Evolutionary conservation across 2,329 filamentous ascomycete species (phyloP).

Genomic region (Ophiostoma sp.): DNA sequence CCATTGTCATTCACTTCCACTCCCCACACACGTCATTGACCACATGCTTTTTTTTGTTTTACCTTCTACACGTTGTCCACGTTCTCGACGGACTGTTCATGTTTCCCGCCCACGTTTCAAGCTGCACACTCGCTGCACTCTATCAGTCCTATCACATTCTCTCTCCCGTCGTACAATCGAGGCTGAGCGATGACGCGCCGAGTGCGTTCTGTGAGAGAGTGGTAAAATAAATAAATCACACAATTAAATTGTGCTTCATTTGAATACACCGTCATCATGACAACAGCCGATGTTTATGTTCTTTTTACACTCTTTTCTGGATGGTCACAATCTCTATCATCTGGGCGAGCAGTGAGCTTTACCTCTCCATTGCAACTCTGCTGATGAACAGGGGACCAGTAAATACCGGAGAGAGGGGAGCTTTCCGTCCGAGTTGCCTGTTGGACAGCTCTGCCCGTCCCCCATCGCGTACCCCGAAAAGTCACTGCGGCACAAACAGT

Average conservation of each 20-base stretch:
- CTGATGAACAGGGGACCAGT: not conserved
- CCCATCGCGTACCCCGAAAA: conserved; percentile 15
- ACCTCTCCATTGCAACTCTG: not conserved
- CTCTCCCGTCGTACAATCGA: not conserved
- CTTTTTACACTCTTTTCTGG: not conserved
- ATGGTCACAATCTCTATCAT: not conserved
- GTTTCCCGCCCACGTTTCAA: not conserved
- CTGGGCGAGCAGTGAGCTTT: not conserved
- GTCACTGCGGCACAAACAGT: conserved; percentile 16
- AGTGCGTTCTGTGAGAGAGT: not conserved
- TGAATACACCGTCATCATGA: not conserved
- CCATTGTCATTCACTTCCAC: not conserved
- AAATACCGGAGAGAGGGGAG: not conserved
- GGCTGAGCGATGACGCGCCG: conserved; percentile 2
- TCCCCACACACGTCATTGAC: not conserved
- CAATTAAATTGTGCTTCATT: not conserved
- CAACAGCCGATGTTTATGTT: not conserved
- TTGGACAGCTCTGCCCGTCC: not conserved
- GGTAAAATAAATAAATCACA: not conserved
- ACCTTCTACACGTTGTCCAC: not conserved
- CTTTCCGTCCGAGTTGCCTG: not conserved
- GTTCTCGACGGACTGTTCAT: not conserved
- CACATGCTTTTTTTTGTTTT: not conserved
- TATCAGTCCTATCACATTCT: not conserved
- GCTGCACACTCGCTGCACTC: too few relatives aligned